Base-by-base conservation (phyloP, 371 early-diverging fungal species). In the Blakeslea trispora region DNA sequence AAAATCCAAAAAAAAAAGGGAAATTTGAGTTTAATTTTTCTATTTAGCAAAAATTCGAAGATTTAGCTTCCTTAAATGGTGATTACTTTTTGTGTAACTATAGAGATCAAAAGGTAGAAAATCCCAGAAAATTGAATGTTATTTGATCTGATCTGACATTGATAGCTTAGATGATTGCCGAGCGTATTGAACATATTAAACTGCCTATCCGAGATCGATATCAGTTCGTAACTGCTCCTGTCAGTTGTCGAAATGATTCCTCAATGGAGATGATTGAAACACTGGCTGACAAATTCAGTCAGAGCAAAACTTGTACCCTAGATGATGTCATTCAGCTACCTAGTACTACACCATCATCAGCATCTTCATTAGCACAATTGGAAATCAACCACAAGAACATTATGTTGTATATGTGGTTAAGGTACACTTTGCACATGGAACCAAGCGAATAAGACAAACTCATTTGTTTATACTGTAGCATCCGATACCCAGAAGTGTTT, bases 341-440 rank as follows among this genome's bases (percentile, higher is more conserved):
- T 7, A 46, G 35, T 14, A 67, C 80, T 14, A 51, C 45, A 7
- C 54, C 65, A 22, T 22, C 28, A 14, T 45, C 32, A 10, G 1
- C 54, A 4, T 15, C 28, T 18, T 66, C 71, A 37, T 70, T 95
- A 21, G 41, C 57, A 5, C 40, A 55, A 0, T 63, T 94, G 7
- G 97, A 97, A 70, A 66, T 61, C 14, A 55, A 63, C 37, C 97
- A 97, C 64, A 84, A 88, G 43, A 61, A 75, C 3, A 86, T 94
- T 23, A 87, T 92, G 71, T 59, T 93, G 22, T 97, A 94, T 58
- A 76, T 94, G 68, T 96, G 97, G 97, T 74, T 96, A 59, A 75
- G 84, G 82, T 89, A 78, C n/a, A n/a, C n/a, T n/a, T n/a, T n/a
- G n/a, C n/a, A n/a, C n/a, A n/a, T n/a, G n/a, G n/a, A n/a, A n/a